A percentile compares a stretch with the other conserved stretches of the same genome.
Conservation (phyloP, 1,284 basidiomycete genomes). For the Exobasidium cylindrosporum region DNA sequence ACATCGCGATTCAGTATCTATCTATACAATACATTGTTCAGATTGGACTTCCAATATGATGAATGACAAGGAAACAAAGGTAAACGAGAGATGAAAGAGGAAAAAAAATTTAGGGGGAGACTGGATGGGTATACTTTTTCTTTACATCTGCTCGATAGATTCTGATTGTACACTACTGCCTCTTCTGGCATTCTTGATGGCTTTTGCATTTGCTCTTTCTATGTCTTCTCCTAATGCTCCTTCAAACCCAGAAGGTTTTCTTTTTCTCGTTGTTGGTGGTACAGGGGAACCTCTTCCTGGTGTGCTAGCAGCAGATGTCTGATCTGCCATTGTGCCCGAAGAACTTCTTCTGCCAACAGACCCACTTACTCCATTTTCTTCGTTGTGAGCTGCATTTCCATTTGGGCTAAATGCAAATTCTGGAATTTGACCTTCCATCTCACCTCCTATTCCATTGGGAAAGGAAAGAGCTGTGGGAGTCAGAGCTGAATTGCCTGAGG, state of each 20-base stretch:
- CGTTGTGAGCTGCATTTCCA: not conserved
- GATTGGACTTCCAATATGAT: too few relatives aligned
- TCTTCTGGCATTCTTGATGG: slow-evolving; percentile 1
- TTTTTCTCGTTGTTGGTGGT: not conserved
- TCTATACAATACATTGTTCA: too few relatives aligned
- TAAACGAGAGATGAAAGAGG: too few relatives aligned
- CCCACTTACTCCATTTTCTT: not conserved
- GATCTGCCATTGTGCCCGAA: slow-evolving; percentile 3
- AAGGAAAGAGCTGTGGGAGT: not conserved
- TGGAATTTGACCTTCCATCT: not conserved
- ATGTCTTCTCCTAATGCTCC: slow-evolving; percentile 16
- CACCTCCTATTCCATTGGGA: not conserved
- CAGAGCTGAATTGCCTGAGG: slow-evolving; percentile 2
- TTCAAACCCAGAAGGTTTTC: slow-evolving; percentile 9
- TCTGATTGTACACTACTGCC: not conserved
- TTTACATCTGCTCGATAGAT: not conserved
- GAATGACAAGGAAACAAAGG: too few relatives aligned
- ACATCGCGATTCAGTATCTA: too few relatives aligned
- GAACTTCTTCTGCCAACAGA: not conserved
- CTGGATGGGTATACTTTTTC: too few relatives aligned
- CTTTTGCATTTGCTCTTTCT: slow-evolving; percentile 12
- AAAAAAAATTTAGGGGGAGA: too few relatives aligned
- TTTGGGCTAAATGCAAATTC: slow-evolving; percentile 14
- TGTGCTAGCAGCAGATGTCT: not conserved
- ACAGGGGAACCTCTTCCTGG: not conserved